Percentiles rank a stretch among this genome's conserved stretches.
phyloP scores from a whole-genome alignment of 2,329 filamentous ascomycete genomes.

The Alternaria incomplexa region DNA sequence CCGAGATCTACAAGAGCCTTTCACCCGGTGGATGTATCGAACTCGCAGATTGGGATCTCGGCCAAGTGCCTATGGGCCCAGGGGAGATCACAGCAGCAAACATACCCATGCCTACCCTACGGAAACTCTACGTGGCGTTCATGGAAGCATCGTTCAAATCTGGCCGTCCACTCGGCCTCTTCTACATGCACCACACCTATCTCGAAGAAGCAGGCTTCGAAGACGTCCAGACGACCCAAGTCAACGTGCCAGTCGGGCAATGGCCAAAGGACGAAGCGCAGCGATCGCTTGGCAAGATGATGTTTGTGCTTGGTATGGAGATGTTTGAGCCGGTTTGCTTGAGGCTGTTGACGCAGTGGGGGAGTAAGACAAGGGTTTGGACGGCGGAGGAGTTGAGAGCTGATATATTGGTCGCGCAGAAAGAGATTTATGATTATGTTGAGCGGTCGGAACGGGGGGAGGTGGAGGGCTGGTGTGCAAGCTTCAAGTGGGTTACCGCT shows the following conservation, averaged over 20 bases:
- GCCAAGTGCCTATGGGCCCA: slow-evolving; percentile 22
- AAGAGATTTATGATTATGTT: slow-evolving; percentile 38
- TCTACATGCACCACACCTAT: slow-evolving; percentile 50
- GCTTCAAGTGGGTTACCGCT: slow-evolving; percentile 46
- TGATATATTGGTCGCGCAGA: slow-evolving; percentile 28
- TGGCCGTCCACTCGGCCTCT: slow-evolving; percentile 50
- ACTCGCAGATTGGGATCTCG: slow-evolving; percentile 50
- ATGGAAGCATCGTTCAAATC: slow-evolving; percentile 49
- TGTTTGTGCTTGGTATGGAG: slow-evolving; percentile 44
- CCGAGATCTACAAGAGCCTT: slow-evolving; percentile 54
- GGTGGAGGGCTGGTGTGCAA: slow-evolving; percentile 43
- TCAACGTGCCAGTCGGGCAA: slow-evolving; percentile 45
- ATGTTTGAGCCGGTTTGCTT: slow-evolving; percentile 37
- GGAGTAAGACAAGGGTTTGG: slow-evolving; percentile 37
- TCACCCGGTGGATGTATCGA: slow-evolving; percentile 56
- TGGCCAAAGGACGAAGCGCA: slow-evolving; percentile 43
- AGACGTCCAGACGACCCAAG: slow-evolving; percentile 49
- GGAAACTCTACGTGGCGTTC: slow-evolving; percentile 34
- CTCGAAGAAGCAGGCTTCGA: slow-evolving; percentile 54
- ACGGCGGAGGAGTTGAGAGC: slow-evolving; percentile 33
- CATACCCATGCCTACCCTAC: slow-evolving; percentile 31
- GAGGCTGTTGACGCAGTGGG: slow-evolving; percentile 37
- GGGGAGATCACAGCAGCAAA: not conserved
- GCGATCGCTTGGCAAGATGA: slow-evolving; percentile 41
- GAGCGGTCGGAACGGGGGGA: slow-evolving; percentile 28